phyloP scores from a whole-genome alignment of 495 filamentous ascomycete genomes.

The Aspergillus coremiiformis region DNA sequence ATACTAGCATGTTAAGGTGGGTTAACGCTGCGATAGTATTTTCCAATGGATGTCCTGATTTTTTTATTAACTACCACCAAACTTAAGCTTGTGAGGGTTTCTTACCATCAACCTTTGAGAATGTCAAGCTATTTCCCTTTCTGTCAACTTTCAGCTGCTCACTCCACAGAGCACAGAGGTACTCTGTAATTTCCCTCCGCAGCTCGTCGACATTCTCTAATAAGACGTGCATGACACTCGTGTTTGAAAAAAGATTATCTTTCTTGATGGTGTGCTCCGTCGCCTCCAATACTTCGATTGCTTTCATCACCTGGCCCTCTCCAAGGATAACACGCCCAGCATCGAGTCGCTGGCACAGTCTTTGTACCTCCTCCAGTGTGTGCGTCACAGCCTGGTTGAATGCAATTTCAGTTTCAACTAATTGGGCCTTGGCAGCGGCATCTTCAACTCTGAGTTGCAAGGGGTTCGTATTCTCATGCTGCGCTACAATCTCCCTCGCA shows the following conservation, averaged over 20 bases:
- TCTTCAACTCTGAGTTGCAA: slow-evolving; percentile 55
- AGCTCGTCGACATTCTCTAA: slow-evolving; percentile 24
- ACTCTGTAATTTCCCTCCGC: slow-evolving; percentile 27
- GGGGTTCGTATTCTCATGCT: slow-evolving; percentile 57
- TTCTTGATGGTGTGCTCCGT: slow-evolving; percentile 36
- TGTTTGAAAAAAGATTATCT: slow-evolving; percentile 30
- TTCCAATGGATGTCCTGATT: slow-evolving; percentile 21
- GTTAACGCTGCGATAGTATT: slow-evolving; percentile 30
- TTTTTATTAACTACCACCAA: slow-evolving; percentile 1
- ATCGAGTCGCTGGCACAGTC: slow-evolving; percentile 34
- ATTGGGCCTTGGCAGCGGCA: slow-evolving; percentile 57
- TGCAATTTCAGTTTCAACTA: slow-evolving; percentile 65
- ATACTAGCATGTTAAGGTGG: slow-evolving; percentile 27
- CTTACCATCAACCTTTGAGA: slow-evolving; percentile 32
- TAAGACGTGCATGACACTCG: slow-evolving; percentile 35
- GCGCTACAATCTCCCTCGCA: slow-evolving; percentile 65
- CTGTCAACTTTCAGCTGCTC: slow-evolving; percentile 50
- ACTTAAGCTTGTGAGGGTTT: not conserved
- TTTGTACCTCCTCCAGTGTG: slow-evolving; percentile 53
- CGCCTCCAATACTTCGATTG: slow-evolving; percentile 53
- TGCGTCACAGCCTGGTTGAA: slow-evolving; percentile 65
- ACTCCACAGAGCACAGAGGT: slow-evolving; percentile 35
- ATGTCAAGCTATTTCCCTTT: slow-evolving; percentile 37
- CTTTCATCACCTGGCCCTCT: slow-evolving; percentile 40
- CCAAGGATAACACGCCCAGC: slow-evolving; percentile 41